phyloP scores from a whole-genome alignment of 495 filamentous ascomycete genomes.

The Trichoderma parareesei region DNA sequence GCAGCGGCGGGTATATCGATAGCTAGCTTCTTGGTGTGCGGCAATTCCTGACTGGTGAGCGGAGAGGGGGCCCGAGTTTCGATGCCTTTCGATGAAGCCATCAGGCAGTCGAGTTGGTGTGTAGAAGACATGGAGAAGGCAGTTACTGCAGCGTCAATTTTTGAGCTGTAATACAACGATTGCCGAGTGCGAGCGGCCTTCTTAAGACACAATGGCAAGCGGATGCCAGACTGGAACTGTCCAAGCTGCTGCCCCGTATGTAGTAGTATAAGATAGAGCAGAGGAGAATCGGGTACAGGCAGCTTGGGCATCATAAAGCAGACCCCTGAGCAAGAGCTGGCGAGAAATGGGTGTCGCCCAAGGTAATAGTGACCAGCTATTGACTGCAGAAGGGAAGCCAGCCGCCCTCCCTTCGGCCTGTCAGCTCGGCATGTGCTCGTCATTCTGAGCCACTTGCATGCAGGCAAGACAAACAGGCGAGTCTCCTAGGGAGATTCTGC shows the following conservation, averaged over 20 bases:
- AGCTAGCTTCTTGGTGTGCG: not conserved
- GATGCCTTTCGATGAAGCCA: not conserved
- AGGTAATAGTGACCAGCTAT: not conserved
- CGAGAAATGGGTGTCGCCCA: not conserved
- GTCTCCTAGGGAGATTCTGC: not conserved
- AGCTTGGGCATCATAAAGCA: not conserved
- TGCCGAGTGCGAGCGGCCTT: too few relatives aligned
- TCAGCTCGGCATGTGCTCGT: not conserved
- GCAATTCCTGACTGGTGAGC: too few relatives aligned
- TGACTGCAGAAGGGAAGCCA: not conserved
- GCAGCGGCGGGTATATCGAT: not conserved
- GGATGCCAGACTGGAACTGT: not conserved
- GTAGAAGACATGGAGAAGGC: not conserved
- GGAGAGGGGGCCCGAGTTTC: not conserved
- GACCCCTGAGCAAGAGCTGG: not conserved
- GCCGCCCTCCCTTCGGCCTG: not conserved
- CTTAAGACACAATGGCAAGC: not conserved
- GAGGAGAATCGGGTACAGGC: not conserved
- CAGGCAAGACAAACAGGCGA: not conserved
- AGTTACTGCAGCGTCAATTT: not conserved
- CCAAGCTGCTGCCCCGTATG: not conserved
- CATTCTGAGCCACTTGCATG: too few relatives aligned
- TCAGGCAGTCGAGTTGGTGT: not conserved
- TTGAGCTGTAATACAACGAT: not conserved
- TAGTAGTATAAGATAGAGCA: not conserved